Evolutionary conservation across 176 grass and related monocot species (phyloP), one percentile per base, ranked within the genome.

Genomic region (Elymus sibiricus): DNA sequence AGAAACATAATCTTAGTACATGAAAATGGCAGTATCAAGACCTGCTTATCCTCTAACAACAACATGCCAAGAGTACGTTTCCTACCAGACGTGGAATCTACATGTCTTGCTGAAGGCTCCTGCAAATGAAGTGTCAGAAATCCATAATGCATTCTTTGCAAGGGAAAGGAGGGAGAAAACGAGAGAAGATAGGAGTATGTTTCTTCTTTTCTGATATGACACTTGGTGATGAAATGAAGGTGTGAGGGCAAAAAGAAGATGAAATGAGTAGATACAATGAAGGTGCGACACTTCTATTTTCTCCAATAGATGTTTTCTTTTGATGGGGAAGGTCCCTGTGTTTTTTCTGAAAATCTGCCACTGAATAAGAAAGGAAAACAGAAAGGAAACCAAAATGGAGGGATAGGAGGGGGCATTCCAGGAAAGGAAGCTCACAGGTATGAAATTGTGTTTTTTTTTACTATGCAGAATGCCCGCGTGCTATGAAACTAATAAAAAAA

Each of bases 1-100:
- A 53, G 39, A 82, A 77, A 68, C 37, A 59, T 64, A 82, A 62
- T 27, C 71, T 53, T 10, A 39, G 58, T 38, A 38, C n/a, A n/a
- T n/a, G n/a, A n/a, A n/a, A n/a, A n/a, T n/a, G n/a, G 63, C 32
- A 90, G 55, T 34, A 85, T 72, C 14, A 77, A 35, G 69, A 85
- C 82, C 67, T 85, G 53, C 1, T 72, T 80, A 67, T 95, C 83
- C 47, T 92, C 75, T 62, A 95, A 90, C 61, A 95, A 90, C 77
- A 76, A 82, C 83, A 88, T 82, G 69, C 32, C 69, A 82, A 83
- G 83, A 82, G 83, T 81, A 90, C 39, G 72, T 85, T 80, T 72
- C 71, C 83, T 79, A 84, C 78, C 19, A 79, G 74, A 79, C 67
- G 66, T 76, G 37, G 82, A 43, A 40, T 83, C 53, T 64, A 74